A percentile compares a stretch with the other conserved stretches of the same genome.
Conservation (phyloP, 495 filamentous ascomycete genomes). For the Neurospora sp. region DNA sequence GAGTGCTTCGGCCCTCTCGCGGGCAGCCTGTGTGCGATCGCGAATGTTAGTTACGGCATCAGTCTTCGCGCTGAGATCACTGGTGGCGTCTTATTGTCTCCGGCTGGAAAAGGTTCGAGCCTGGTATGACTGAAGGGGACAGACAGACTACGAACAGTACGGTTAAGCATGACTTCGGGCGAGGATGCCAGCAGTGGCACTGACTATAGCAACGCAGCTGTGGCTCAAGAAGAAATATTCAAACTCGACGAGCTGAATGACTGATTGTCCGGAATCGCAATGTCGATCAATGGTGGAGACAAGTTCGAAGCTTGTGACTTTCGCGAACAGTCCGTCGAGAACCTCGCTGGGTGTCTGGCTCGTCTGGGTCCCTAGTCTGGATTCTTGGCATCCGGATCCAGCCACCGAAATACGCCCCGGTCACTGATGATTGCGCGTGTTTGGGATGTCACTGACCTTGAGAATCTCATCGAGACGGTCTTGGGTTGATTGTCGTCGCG, state of each 20-base stretch:
- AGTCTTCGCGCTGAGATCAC: not conserved
- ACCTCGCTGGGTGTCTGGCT: not conserved
- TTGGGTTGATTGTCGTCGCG: slow-evolving; percentile 23
- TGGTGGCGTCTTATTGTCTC: not conserved
- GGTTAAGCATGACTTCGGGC: slow-evolving; percentile 10
- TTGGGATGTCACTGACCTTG: slow-evolving; percentile 26
- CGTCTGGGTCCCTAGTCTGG: not conserved
- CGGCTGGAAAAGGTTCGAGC: not conserved
- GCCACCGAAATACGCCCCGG: not conserved
- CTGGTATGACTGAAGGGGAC: not conserved
- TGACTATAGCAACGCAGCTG: slow-evolving; percentile 2
- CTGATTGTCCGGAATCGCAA: not conserved
- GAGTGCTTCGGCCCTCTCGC: slow-evolving; percentile 22
- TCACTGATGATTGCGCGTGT: not conserved
- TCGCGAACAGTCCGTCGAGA: not conserved
- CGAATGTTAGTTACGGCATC: slow-evolving; percentile 6
- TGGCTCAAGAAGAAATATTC: not conserved
- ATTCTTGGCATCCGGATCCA: not conserved
- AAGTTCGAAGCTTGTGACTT: not conserved
- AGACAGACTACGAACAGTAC: slow-evolving; percentile 14
- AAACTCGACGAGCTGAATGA: not conserved
- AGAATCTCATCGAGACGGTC: slow-evolving; percentile 34
- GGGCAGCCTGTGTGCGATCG: slow-evolving; percentile 12
- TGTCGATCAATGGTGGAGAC: not conserved
- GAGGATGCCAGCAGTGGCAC: slow-evolving; percentile 11